Percentiles rank a stretch among this genome's conserved stretches.
Conservation (phyloP, 139 green algal species). For the Chlamydomonas incerta region DNA sequence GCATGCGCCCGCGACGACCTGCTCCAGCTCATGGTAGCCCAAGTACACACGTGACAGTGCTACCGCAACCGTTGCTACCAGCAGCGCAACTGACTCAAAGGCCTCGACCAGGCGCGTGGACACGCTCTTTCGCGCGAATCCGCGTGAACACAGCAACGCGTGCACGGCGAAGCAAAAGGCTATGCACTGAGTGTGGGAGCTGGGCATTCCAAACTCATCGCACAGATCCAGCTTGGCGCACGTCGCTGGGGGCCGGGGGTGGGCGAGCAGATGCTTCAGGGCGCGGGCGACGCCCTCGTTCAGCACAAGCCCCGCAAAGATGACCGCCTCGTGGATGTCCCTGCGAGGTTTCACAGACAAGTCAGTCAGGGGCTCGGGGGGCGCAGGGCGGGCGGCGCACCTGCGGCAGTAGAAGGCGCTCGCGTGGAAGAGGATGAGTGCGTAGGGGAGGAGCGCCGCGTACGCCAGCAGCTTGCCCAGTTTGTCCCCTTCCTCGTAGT, state of each 20-base stretch:
- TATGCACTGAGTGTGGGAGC: constrained; percentile 56
- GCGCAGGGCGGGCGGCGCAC: background rate
- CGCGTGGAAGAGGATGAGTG: constrained; percentile 28
- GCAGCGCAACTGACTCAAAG: background rate
- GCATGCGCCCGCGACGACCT: background rate
- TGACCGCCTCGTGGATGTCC: constrained; percentile 42
- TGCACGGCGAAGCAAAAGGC: constrained; percentile 28
- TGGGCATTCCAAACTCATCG: constrained; percentile 62
- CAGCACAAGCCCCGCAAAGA: constrained; percentile 43
- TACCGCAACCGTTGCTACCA: background rate
- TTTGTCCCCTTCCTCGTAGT: constrained; percentile 43
- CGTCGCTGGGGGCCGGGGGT: constrained; percentile 37
- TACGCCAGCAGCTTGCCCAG: constrained; percentile 61
- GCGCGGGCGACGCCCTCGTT: constrained; percentile 48
- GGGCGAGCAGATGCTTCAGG: constrained; percentile 53
- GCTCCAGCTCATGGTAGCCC: constrained; percentile 19
- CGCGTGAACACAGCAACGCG: background rate
- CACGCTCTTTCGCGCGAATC: background rate
- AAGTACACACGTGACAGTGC: background rate
- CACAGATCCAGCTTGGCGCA: constrained; percentile 56
- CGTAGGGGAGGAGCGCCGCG: constrained; percentile 39
- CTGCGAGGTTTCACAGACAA: constrained; percentile 3
- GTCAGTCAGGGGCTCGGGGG: too few species aligned
- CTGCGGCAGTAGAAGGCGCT: background rate
- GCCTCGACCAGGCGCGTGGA: background rate